These are phyloP conservation scores for Epichloe gansuensis DNA, from an alignment of 2,329 filamentous ascomycete genomes.

Conservation along the genomic window DNA sequence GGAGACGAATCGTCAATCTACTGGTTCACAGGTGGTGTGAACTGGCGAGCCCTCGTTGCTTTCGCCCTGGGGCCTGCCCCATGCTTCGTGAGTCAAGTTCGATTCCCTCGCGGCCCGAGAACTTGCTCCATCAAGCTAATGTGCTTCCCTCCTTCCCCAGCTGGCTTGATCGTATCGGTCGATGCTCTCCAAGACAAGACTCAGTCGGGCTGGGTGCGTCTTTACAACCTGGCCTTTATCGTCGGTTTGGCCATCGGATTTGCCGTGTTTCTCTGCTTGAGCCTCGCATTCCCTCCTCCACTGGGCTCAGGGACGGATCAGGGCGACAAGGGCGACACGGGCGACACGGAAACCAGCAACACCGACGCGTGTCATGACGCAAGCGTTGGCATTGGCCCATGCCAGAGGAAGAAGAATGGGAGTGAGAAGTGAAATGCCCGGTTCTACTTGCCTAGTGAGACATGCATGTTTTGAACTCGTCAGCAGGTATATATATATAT, in stretches of 20 bases:
- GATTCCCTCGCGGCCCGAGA: not conserved
- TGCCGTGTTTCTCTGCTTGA: not conserved
- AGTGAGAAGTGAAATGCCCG: not conserved
- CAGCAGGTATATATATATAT: too few species aligned
- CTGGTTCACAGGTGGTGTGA: constrained; percentile 23
- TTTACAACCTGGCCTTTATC: constrained; percentile 30
- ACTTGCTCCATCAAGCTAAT: constrained; percentile 6
- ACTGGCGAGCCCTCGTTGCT: constrained; percentile 23
- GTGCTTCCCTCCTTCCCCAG: not conserved
- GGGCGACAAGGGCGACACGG: not conserved
- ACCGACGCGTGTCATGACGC: not conserved
- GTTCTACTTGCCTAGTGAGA: not conserved
- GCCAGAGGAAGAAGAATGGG: not conserved
- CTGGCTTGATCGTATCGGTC: constrained; percentile 14
- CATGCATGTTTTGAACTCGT: not conserved
- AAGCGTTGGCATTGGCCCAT: not conserved
- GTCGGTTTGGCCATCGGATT: constrained; percentile 20
- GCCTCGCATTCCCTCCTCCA: not conserved
- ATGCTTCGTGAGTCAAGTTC: constrained; percentile 7
- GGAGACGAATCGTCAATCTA: constrained; percentile 22
- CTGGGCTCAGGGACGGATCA: not conserved
- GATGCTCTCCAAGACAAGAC: constrained; percentile 8
- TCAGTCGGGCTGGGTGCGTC: constrained; percentile 20
- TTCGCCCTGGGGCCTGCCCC: constrained; percentile 21
- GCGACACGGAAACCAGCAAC: too few species aligned